Conservation (phyloP, 805 yeast species). For the Monosporozyma aerobia region DNA sequence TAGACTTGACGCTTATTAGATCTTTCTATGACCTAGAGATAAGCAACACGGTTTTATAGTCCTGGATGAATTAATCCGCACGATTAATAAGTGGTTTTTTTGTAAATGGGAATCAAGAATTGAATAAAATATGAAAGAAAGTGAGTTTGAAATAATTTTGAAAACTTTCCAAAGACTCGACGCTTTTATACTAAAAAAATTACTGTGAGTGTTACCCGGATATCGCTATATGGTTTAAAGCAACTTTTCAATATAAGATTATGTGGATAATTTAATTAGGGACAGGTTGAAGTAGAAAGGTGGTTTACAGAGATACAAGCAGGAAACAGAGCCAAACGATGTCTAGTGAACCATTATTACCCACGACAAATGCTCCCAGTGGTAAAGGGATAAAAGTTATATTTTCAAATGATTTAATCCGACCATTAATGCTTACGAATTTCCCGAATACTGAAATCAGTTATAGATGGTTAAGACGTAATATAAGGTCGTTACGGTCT, state of each 20-base stretch:
- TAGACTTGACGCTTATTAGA: conserved; percentile 54
- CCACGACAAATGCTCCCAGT: background rate
- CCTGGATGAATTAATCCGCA: conserved; percentile 62
- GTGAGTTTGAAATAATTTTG: background rate
- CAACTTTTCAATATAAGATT: too few relatives aligned
- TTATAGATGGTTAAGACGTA: conserved; percentile 20
- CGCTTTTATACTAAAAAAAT: conserved; percentile 4
- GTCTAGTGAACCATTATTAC: background rate
- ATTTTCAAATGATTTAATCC: background rate
- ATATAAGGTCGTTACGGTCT: conserved; percentile 20
- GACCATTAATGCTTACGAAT: background rate
- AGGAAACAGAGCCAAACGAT: background rate
- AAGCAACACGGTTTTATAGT: conserved; percentile 69
- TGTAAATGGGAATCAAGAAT: conserved; percentile 1
- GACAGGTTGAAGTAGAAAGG: background rate
- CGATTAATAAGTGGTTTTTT: conserved; percentile 31
- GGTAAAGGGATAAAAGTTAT: background rate
- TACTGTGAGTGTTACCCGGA: background rate
- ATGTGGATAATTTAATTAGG: too few relatives aligned
- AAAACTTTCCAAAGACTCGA: conserved; percentile 1
- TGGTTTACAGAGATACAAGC: background rate
- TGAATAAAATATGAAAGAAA: background rate
- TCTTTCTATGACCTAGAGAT: conserved; percentile 27
- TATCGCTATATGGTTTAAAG: too few relatives aligned
- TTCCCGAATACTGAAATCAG: background rate